Conservation (phyloP, 495 filamentous ascomycete species). For the Xylaria intraflava region DNA sequence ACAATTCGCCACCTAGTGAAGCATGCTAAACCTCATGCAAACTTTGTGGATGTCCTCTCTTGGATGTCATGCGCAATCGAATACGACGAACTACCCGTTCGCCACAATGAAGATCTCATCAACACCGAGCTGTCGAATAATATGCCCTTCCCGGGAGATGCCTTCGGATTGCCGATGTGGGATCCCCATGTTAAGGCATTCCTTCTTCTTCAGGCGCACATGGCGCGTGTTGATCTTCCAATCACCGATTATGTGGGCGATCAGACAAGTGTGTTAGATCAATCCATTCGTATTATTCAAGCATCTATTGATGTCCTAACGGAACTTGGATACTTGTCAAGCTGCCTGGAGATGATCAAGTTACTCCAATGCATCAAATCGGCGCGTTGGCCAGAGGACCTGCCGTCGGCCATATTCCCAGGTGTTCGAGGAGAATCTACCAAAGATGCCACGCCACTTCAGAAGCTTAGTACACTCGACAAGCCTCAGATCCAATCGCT, state of each 20-base stretch:
- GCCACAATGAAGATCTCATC: conserved; percentile 98
- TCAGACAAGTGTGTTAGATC: conserved; percentile 76
- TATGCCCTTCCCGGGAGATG: conserved; percentile 51
- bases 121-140: conserved; percentile 84
- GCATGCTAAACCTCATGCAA: conserved; percentile 68
- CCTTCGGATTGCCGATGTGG: conserved; percentile 78
- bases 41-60: conserved; percentile 75
- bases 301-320: conserved; percentile 89
- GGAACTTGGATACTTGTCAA: conserved; percentile 75
- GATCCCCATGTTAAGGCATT: conserved; percentile 98
- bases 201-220: conserved; percentile 86
- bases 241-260: conserved; percentile 98
- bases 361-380: conserved; percentile 88
- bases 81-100: conserved; percentile 96
- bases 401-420: conserved; percentile 72
- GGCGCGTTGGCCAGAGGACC: conserved; percentile 83
- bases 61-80: conserved; percentile 94
- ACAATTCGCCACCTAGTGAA: conserved; percentile 78
- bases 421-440: conserved; percentile 51
- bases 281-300: conserved; percentile 90
- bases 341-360: conserved; percentile 68
- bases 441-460: conserved; percentile 27
- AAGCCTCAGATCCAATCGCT: conserved; percentile 41
- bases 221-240: conserved; percentile 84
- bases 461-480: conserved; percentile 27